phyloP scores from a whole-genome alignment of 495 filamentous ascomycete species.

The Penicillium coprophilum region DNA sequence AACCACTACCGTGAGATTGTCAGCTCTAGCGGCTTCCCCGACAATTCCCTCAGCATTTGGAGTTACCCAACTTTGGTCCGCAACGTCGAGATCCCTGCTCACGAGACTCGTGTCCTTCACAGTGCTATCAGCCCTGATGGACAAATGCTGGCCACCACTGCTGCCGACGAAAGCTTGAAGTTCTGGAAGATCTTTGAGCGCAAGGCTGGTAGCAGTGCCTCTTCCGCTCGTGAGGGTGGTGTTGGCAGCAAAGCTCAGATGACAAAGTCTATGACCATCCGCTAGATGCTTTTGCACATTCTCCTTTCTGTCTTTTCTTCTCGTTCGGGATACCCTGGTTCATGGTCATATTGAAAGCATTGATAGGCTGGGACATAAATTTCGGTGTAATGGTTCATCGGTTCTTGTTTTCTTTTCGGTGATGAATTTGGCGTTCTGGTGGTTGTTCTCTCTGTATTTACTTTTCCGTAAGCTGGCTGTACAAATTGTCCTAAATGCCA shows the following conservation, averaged over 20 bases:
- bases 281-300: slow-evolving; percentile 52
- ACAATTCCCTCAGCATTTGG: slow-evolving; percentile 98
- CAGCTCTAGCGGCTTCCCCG: slow-evolving; percentile 95
- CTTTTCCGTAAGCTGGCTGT: slow-evolving; percentile 15
- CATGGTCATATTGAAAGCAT: slow-evolving; percentile 26
- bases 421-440: slow-evolving; percentile 9
- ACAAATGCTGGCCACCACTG: slow-evolving; percentile 93
- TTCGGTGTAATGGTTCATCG: slow-evolving; percentile 16
- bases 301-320: slow-evolving; percentile 4
- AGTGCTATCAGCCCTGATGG: slow-evolving; percentile 93
- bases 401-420: slow-evolving; percentile 7
- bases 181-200: slow-evolving; percentile 99
- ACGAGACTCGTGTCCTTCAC: slow-evolving; percentile 95
- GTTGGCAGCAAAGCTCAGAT: slow-evolving; percentile 68
- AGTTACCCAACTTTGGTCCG: slow-evolving; percentile 95
- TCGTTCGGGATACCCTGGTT: slow-evolving; percentile 26
- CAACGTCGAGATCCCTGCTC: slow-evolving; percentile 98
- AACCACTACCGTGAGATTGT: slow-evolving; percentile 97
- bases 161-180: slow-evolving; percentile 94
- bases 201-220: slow-evolving; percentile 70
- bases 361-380: slow-evolving; percentile 28
- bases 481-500: slow-evolving; percentile 26
- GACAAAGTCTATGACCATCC: slow-evolving; percentile 96
- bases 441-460: slow-evolving; percentile 19
- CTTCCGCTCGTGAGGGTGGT: slow-evolving; percentile 54